Conservation (phyloP, 1,284 basidiomycete species). For the Ganoderma lucidum region DNA sequence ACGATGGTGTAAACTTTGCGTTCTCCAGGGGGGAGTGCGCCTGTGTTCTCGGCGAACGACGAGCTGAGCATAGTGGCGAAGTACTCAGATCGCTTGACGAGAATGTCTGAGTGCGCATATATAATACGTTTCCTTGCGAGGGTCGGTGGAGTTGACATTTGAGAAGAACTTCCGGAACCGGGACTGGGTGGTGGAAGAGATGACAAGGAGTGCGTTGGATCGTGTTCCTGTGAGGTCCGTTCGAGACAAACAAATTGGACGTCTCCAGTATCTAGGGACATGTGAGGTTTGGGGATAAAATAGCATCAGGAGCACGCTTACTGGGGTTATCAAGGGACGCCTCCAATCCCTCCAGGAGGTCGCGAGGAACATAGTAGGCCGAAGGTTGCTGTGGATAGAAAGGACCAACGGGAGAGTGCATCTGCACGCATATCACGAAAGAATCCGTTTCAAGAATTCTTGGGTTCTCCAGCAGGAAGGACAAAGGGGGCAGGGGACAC, state of each 20-base stretch:
- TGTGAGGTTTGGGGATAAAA: conserved; percentile 19
- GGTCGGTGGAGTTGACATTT: conserved; percentile 50
- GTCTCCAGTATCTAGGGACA: conserved; percentile 54
- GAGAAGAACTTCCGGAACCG: conserved; percentile 49
- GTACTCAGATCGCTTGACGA: conserved; percentile 78
- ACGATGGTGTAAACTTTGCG: conserved; percentile 70
- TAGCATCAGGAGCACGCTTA: conserved; percentile 43
- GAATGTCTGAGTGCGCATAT: conserved; percentile 84
- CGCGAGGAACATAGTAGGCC: conserved; percentile 68
- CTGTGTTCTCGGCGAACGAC: conserved; percentile 68
- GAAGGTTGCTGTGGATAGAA: conserved; percentile 72
- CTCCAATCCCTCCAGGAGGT: conserved; percentile 68
- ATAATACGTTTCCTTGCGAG: conserved; percentile 73
- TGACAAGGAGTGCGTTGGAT: conserved; percentile 36
- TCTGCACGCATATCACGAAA: conserved; percentile 74
- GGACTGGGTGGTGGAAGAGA: conserved; percentile 40
- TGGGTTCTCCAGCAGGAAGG: conserved; percentile 64
- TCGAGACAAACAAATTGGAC: conserved; percentile 78
- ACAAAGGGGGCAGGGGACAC: conserved; percentile 70
- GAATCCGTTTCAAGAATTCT: conserved; percentile 68
- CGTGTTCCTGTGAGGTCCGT: conserved; percentile 47
- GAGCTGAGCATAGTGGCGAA: conserved; percentile 83
- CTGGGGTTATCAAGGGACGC: conserved; percentile 70
- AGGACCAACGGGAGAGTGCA: conserved; percentile 71
- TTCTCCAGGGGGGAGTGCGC: conserved; percentile 50